Evolutionary conservation across 306 rosid genomes (phyloP), one percentile per base, ranked within the genome.

Genomic region (Dalbergia oliveri): DNA sequence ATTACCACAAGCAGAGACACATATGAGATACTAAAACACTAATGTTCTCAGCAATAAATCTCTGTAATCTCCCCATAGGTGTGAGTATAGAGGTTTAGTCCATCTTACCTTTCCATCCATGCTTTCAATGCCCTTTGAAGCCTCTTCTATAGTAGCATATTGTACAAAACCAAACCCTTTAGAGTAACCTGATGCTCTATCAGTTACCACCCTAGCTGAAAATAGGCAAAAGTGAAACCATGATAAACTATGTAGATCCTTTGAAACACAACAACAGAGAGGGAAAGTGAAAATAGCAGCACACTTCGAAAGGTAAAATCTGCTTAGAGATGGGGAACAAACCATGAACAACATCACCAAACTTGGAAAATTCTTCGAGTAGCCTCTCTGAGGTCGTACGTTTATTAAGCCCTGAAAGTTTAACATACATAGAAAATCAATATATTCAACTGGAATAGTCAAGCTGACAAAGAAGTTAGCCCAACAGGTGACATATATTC

Each of bases 161-260:
- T 63, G 85, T 70, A 95, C 99, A 82, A 95, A 95, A 83, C 99
- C 99, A 78, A 89, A 95, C 11, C 97, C 99, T 84, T 91, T 95
- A 18, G 98, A 93, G 75, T 84, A 95, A 76, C 99, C 99, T 7
- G 99, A 86, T 69, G 47, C 93, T 58, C 94, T 80, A 86, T 95
- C 99, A 43, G 97, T 89, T 76, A 93, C 97, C 66, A 95, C 98
- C 72, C 93, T 89, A 12, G 99, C 99, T 95, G 90, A 50, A 84
- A 81, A 83, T 51, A 26, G 69, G 21, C 72, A 80, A 34, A 47
- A 33, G 37, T 31, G 59, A 47, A 57, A 58, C 54, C 62, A 37
- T 68, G 5, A 53, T 12, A 13, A 15, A 82, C 14, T 49, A 13
- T 50, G 57, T n/a, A 4, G 8, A 50, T 50, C 31, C 8, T 68